These are phyloP conservation scores for Closterium sp. DNA, from an alignment of 139 green algal genomes.

Conservation along the genomic window DNA sequence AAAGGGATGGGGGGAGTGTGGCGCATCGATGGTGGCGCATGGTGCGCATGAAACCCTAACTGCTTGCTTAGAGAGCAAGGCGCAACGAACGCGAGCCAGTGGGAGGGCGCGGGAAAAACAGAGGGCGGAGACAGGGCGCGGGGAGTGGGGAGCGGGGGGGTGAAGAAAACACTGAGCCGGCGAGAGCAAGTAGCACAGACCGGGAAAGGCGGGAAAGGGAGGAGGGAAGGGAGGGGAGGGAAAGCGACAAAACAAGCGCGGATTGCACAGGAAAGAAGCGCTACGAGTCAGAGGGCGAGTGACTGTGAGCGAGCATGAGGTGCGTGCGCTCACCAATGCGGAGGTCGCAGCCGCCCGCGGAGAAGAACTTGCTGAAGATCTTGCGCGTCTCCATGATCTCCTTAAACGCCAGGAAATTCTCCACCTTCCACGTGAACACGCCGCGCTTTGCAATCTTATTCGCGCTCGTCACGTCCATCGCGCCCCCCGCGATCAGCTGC, in stretches of 20 bases:
- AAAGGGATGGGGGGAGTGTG: no score
- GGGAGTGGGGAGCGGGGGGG: neutral
- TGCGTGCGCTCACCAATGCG: slow-evolving; percentile 53
- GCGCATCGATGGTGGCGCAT: no score
- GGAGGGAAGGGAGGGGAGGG: no score
- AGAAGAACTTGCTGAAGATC: slow-evolving; percentile 71
- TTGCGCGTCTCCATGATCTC: slow-evolving; percentile 76
- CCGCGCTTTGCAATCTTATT: slow-evolving; percentile 23
- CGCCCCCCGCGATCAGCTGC: neutral
- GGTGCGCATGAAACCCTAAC: no score
- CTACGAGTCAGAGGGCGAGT: neutral
- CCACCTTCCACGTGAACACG: slow-evolving; percentile 67
- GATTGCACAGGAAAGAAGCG: no score
- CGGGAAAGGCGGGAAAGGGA: no score
- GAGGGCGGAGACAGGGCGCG: neutral
- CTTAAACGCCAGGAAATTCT: slow-evolving; percentile 73
- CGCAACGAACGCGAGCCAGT: no score
- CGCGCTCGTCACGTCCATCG: neutral
- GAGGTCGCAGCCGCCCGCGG: slow-evolving; percentile 60
- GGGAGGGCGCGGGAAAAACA: no score
- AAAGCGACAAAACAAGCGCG: no score
- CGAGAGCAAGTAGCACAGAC: no score
- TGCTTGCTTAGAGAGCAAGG: no score
- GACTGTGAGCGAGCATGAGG: neutral
- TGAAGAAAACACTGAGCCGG: neutral